Evolutionary conservation across 2,329 filamentous ascomycete species (phyloP).

Genomic region (Penicillium sp.): DNA sequence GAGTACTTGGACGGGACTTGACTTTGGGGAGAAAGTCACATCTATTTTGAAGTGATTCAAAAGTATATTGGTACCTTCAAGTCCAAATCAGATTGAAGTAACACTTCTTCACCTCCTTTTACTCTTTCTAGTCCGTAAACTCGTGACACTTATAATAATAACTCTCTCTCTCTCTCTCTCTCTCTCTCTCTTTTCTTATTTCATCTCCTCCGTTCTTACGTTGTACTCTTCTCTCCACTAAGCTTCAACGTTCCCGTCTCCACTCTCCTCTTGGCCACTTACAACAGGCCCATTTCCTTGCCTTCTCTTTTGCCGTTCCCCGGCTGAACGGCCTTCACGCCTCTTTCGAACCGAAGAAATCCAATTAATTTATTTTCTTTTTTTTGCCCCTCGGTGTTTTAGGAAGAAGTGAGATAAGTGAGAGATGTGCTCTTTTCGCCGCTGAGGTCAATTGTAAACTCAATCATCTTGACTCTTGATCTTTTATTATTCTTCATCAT

Average conservation of each 20-base stretch:
- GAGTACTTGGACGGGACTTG: not conserved
- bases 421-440: not conserved
- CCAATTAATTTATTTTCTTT: not conserved
- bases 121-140: not conserved
- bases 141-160: too few relatives aligned
- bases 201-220: too few relatives aligned
- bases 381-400: conserved; percentile 3
- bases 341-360: not conserved
- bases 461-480: not conserved
- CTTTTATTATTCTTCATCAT: not conserved
- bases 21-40: not conserved
- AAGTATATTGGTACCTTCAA: too few relatives aligned
- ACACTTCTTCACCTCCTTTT: not conserved
- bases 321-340: conserved; percentile 4
- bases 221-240: conserved; percentile 7
- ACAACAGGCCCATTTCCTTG: conserved; percentile 14
- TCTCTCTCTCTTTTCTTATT: too few relatives aligned
- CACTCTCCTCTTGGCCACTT: conserved; percentile 19
- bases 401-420: too few relatives aligned
- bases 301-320: conserved; percentile 7
- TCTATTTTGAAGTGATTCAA: not conserved
- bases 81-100: too few relatives aligned
- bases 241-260: conserved; percentile 15
- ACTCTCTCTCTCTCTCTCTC: too few relatives aligned
- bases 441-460: not conserved